Evolutionary conservation across 331 rosid species (phyloP).

Genomic region (Pyracantha coccinea): DNA sequence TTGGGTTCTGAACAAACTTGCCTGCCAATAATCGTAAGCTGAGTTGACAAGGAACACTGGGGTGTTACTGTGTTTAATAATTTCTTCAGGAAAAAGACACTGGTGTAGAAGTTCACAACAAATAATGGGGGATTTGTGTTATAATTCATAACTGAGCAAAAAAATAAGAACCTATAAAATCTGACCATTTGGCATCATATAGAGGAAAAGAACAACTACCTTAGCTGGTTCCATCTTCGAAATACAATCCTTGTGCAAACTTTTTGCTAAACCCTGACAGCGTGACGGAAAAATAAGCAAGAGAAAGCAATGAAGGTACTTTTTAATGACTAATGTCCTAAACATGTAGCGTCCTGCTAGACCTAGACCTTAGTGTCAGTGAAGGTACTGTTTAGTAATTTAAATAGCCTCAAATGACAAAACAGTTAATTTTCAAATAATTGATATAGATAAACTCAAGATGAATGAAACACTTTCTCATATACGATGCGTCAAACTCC

Average conservation of each 20-base stretch:
- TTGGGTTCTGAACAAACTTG: constrained; percentile 18
- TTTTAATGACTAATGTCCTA: background rate
- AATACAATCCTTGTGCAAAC: constrained; percentile 70
- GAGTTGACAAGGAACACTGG: constrained; percentile 87
- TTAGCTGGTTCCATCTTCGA: constrained; percentile 50
- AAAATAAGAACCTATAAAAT: background rate
- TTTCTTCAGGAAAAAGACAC: constrained; percentile 82
- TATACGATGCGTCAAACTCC: background rate
- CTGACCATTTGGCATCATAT: background rate
- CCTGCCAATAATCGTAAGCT: constrained; percentile 97
- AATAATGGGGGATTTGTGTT: background rate
- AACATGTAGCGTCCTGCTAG: background rate
- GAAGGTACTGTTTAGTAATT: background rate
- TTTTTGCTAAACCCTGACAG: constrained; percentile 57
- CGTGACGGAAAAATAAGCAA: constrained; percentile 2
- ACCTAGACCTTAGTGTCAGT: background rate
- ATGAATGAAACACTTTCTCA: background rate
- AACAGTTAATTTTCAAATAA: background rate
- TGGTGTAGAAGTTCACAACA: constrained; percentile 34
- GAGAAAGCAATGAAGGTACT: background rate
- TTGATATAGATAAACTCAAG: background rate
- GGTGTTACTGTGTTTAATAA: constrained; percentile 48
- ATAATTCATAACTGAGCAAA: background rate
- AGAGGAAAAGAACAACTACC: constrained; percentile 43
- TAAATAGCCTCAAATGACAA: background rate